phyloP scores from a whole-genome alignment of 805 yeast species.

The Lipomyces kockii region DNA sequence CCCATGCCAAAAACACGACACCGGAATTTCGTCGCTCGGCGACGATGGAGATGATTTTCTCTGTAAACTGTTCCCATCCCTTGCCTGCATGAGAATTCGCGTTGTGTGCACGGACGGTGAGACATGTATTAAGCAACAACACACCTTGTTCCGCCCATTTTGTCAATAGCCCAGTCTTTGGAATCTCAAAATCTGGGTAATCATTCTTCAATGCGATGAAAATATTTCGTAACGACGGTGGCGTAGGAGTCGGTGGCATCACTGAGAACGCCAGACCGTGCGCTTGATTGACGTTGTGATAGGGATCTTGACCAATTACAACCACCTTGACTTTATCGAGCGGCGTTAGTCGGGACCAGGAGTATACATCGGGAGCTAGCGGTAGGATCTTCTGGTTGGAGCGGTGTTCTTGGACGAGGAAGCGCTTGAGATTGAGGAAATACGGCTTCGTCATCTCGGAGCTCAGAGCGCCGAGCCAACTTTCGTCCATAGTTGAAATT shows the following conservation, averaged over 20 bases:
- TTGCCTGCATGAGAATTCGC: conserved; percentile 88
- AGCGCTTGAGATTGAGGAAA: conserved; percentile 72
- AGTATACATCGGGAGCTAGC: conserved; percentile 73
- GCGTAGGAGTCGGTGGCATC: conserved; percentile 79
- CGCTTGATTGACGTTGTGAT: conserved; percentile 90
- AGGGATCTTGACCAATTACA: conserved; percentile 94
- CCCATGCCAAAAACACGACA: conserved; percentile 81
- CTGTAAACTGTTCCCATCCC: conserved; percentile 95
- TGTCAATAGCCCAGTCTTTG: conserved; percentile 67
- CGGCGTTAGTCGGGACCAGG: conserved; percentile 91
- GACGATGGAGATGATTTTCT: conserved; percentile 62
- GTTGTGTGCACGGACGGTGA: conserved; percentile 90
- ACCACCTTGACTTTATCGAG: conserved; percentile 73
- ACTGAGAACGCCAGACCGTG: conserved; percentile 97
- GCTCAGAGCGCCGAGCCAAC: conserved; percentile 77
- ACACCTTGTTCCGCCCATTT: conserved; percentile 91
- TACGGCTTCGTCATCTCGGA: conserved; percentile 82
- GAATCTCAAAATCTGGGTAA: conserved; percentile 74
- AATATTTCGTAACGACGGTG: conserved; percentile 86
- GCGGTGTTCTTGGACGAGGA: conserved; percentile 54
- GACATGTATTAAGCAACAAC: conserved; percentile 78
- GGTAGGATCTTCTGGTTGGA: conserved; percentile 71
- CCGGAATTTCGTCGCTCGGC: conserved; percentile 53
- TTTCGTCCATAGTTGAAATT: conserved; percentile 66
- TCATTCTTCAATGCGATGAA: conserved; percentile 72